Evolutionary conservation across 352 stramenopile genomes (phyloP), one percentile per base, ranked within the genome.

Genomic region (Phytophthora megakarya): DNA sequence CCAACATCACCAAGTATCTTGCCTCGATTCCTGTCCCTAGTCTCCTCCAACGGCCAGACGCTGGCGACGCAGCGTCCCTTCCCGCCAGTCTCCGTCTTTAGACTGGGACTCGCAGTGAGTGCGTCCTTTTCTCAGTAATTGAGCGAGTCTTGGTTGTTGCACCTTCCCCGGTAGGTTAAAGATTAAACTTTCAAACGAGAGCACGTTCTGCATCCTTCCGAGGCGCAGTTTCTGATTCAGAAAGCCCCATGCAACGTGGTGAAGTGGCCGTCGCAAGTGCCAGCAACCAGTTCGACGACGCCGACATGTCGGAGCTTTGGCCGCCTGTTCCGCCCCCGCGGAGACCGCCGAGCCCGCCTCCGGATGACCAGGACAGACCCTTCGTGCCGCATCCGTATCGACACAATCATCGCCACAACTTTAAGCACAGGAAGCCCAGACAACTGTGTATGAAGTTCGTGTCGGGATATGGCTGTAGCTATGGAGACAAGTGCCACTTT

Each of bases 401-500:
- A 12, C 37, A 25, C 13, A 5, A 3, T n/a, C 28, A 64, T 48
- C 56, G 65, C 10, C 55, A 60, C 25, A 54, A 18, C 48, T 23
- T 52, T 37, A 78, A 72, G 26, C 43, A 42, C n/a, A 67, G 55
- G 53, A 67, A 69, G 28, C 25, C 53, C 2, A 43, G 30, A 44
- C 43, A 65, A 26, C 32, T 49, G 3, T 91, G 82, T 48, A 59
- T 77, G 7, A 80, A 80, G 43, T 89, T 88, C 49, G 23, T 70
- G 3, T 65, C 70, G 1, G 59, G 60, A 22, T 80, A 74, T 18
- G 73, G 46, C 5, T 93, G 85, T 33, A 30, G 23, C 3, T 92
- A 85, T 26, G 85, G 83, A 5, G 44, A 54, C 28, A 75, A 72
- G 13, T 93, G 85, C 53, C 82, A 62, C 39, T 93, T 78, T 42